Base-by-base conservation (phyloP, 768 basidiomycete genomes). In the Russula sp. region DNA sequence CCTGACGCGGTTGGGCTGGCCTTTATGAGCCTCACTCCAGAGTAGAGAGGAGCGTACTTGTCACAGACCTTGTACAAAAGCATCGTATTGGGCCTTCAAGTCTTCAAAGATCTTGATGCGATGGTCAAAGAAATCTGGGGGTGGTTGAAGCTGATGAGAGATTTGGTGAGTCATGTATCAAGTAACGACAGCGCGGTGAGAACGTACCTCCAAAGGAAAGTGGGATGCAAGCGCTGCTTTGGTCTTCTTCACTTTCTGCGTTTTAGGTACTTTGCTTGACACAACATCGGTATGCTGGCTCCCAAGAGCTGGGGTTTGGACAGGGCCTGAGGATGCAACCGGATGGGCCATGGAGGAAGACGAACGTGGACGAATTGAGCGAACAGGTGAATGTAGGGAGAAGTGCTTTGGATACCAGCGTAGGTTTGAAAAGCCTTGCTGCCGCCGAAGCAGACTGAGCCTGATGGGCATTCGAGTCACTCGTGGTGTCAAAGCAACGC, bases 71-170 rank as follows among this genome's bases (percentile, higher is more conserved):
- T 88, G 85, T 7, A 93, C 79, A 70, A 84, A 88, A 53, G 84
- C 85, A 69, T 90, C 88, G 68, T 94, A 82, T 73, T 96, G 88
- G 16, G 79, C 83, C 73, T 93, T 93, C 64, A 95, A 78, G 70
- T 88, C 77, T 42, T 96, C 88, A 69, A 94, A 98, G 69, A 98
- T 84, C 70, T 86, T 85, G 75, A 98, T 83, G 51, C 96, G 87
- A 73, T 89, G 87, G 67, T 88, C 88, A 75, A 98, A 87, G 79
- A 87, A 98, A 58, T 79, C 85, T 14, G 96, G 93, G 6, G 78
- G 81, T 18, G 95, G 95, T 76, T 85, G 80, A 58, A 94, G 76
- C 92, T 94, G 41, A 45, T 42, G 52, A 50, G 8, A 38, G 22
- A 25, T 55, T 60, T 43, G 35, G 65, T 64, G 66, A 66, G 60